Evolutionary conservation across 176 grass and related monocot species (phyloP), one percentile per base, ranked within the genome.

Genomic region (Avena insularis): DNA sequence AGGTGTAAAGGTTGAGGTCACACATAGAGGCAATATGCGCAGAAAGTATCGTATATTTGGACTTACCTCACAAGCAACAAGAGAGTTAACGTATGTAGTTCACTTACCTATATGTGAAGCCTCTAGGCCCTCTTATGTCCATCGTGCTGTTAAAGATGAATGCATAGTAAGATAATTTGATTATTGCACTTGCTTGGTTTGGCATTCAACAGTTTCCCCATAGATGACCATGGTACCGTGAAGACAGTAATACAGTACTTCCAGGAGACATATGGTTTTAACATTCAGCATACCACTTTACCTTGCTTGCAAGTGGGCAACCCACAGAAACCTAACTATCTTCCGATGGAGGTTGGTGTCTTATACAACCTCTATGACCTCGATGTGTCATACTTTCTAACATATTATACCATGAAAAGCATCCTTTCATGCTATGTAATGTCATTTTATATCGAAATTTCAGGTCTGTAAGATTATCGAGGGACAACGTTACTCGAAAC

Each of bases 251-350:
- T 91, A 75, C 86, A 93, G 47, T 93, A 93, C 35, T 93, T 93
- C 56, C 83, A 87, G 82, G 92, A 91, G 48, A 93, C 89, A 4
- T 93, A 93, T 43, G 89, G 86, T 17, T 91, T 91, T 75, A 89
- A 89, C 82, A 89, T 93, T 75, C 83, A 91, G 40, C 89, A 93
- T 45, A 93, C 86, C 38, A 89, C 89, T 81, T 91, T 91, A 68
- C 92, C 92, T 89, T 93, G 92, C 60, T 90, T 93, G 83, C 92
- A 89, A 91, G 92, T 93, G 50, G 92, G 92, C 45, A 93, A 91
- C 83, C 92, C 86, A 64, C 86, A 93, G 46, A 93, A 80, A 79
- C 89, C 89, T 48, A 93, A 93, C 83, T 93, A 91, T 91, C 89
- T 91, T 35, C 92, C 92, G 1, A 93, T 93, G 92, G 92, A 93